Percentiles rank a stretch among this genome's conserved stretches.
Evolutionary conservation across 306 rosid species (phyloP).

Genomic region (Sicyos baderoa): DNA sequence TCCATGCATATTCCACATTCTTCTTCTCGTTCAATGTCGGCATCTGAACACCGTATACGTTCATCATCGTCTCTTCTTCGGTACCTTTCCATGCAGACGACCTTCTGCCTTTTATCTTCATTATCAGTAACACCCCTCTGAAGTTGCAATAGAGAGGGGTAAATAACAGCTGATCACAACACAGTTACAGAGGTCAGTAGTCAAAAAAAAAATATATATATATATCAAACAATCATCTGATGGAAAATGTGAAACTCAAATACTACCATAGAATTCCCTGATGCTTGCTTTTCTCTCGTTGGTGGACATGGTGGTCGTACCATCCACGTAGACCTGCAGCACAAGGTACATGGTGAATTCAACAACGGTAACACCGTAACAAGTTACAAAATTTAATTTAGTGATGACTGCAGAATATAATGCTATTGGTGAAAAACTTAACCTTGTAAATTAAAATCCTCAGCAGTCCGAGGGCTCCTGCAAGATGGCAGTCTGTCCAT

Average conservation of each 20-base stretch:
- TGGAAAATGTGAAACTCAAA: background rate
- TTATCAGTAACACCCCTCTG: slow-evolving; percentile 70
- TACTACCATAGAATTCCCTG: slow-evolving; percentile 87
- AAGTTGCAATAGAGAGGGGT: slow-evolving; percentile 87
- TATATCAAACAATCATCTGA: background rate
- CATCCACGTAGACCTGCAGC: slow-evolving; percentile 84
- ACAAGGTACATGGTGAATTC: slow-evolving; percentile 19
- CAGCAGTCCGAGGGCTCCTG: slow-evolving; percentile 83
- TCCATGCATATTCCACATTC: slow-evolving; percentile 99
- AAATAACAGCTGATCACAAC: slow-evolving; percentile 59
- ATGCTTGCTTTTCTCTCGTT: slow-evolving; percentile 92
- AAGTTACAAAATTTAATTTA: background rate
- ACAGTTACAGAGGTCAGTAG: slow-evolving; percentile 26
- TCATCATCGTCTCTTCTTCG: slow-evolving; percentile 65
- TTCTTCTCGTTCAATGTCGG: slow-evolving; percentile 84
- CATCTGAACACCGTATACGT: slow-evolving; percentile 39
- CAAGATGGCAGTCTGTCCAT: slow-evolving; percentile 94
- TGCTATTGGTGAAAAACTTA: background rate
- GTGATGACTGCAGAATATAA: background rate
- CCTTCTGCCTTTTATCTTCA: slow-evolving; percentile 84
- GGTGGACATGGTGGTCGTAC: slow-evolving; percentile 92
- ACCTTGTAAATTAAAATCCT: slow-evolving; percentile 93
- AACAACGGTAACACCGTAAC: slow-evolving; percentile 18
- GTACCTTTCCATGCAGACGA: slow-evolving; percentile 74
- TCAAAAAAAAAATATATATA: background rate